Percentiles rank a stretch among this genome's conserved stretches.
These are phyloP conservation scores for Chalciporus pseudorubinellus DNA, from an alignment of 768 basidiomycete species.

Conservation along the genomic window DNA sequence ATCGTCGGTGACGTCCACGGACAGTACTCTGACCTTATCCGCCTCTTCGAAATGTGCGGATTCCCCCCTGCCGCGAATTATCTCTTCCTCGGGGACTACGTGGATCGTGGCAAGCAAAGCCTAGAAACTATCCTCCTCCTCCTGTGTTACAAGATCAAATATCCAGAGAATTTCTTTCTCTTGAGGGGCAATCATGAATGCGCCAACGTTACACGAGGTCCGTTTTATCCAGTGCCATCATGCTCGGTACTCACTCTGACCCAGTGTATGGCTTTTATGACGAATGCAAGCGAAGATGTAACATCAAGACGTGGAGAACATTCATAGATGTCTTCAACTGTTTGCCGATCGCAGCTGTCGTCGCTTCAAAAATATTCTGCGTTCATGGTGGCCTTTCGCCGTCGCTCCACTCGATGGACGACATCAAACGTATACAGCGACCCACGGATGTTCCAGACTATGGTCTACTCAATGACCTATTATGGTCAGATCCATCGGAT, in stretches of 20 bases:
- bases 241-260: conserved; percentile 15
- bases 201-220: conserved; percentile 97
- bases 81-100: conserved; percentile 98
- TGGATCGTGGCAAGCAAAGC: conserved; percentile 97
- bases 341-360: conserved; percentile 96
- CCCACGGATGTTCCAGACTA: conserved; percentile 99
- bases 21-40: conserved; percentile 97
- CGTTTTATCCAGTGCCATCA: conserved; percentile 27
- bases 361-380: conserved; percentile 99
- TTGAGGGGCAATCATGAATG: conserved; percentile 98
- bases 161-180: conserved; percentile 99
- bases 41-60: conserved; percentile 99
- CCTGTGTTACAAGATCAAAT: conserved; percentile 99
- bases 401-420: conserved; percentile 93
- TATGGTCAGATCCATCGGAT: conserved; percentile 99
- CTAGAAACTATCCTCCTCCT: conserved; percentile 96
- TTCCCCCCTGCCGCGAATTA: conserved; percentile 97
- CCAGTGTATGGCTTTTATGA: conserved; percentile 99
- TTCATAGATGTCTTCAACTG: conserved; percentile 99
- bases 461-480: conserved; percentile 91
- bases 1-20: conserved; percentile 99
- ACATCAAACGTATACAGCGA: conserved; percentile 95
- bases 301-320: conserved; percentile 99
- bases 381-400: conserved; percentile 96
- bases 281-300: conserved; percentile 99